These are phyloP conservation scores for Colletotrichum zoysiae DNA, from an alignment of 2,329 filamentous ascomycete genomes.

Conservation along the genomic window DNA sequence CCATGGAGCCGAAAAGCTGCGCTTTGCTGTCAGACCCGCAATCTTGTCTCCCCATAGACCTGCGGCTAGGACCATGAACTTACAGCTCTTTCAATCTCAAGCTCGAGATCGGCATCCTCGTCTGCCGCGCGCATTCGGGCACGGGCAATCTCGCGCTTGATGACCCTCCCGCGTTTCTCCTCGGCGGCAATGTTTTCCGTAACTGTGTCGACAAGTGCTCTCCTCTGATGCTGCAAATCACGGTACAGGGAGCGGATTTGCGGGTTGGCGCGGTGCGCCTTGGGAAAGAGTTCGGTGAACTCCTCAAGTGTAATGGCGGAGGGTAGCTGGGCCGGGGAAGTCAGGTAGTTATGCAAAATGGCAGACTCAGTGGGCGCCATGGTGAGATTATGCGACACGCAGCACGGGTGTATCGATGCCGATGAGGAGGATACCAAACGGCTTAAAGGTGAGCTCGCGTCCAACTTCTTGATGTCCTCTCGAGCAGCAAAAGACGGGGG, in stretches of 20 bases:
- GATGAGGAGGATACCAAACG: not conserved
- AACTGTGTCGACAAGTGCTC: slow-evolving; percentile 76
- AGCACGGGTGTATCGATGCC: slow-evolving; percentile 46
- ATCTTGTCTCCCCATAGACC: not conserved
- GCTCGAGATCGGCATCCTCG: slow-evolving; percentile 71
- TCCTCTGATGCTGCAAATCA: slow-evolving; percentile 81
- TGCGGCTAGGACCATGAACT: slow-evolving; percentile 43
- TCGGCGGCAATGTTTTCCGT: slow-evolving; percentile 75
- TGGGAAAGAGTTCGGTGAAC: slow-evolving; percentile 83
- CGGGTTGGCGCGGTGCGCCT: slow-evolving; percentile 72
- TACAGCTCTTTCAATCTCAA: slow-evolving; percentile 72
- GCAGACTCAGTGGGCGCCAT: slow-evolving; percentile 82
- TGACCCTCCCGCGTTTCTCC: slow-evolving; percentile 68
- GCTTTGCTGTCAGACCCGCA: slow-evolving; percentile 17
- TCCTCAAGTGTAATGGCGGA: slow-evolving; percentile 79
- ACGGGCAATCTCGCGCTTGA: slow-evolving; percentile 69
- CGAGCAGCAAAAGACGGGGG: slow-evolving; percentile 52
- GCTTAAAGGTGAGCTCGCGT: not conserved
- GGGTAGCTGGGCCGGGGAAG: slow-evolving; percentile 80
- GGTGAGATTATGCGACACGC: slow-evolving; percentile 42
- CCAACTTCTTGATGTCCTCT: not conserved
- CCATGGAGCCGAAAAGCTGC: slow-evolving; percentile 70
- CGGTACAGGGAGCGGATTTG: slow-evolving; percentile 80
- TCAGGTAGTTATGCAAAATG: slow-evolving; percentile 82
- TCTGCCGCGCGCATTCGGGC: slow-evolving; percentile 64